These are phyloP conservation scores for Hermanozyma aechmeae DNA, from an alignment of 805 yeast genomes.

Conservation along the genomic window DNA sequence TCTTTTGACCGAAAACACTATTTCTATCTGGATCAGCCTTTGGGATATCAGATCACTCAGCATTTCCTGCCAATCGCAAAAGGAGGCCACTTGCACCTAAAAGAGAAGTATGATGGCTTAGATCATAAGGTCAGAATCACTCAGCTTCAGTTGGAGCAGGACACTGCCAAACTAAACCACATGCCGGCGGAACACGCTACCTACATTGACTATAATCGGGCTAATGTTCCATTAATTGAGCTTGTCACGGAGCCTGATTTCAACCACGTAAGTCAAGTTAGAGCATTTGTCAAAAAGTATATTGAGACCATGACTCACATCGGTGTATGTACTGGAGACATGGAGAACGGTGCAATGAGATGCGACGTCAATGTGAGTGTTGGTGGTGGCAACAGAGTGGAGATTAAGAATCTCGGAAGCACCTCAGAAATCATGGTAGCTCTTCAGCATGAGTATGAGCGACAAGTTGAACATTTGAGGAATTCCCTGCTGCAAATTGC, in stretches of 20 bases:
- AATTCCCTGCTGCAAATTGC: constrained; percentile 13
- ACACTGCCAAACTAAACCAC: constrained; percentile 76
- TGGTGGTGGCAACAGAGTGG: constrained; percentile 64
- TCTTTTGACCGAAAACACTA: constrained; percentile 92
- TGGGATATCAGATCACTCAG: constrained; percentile 94
- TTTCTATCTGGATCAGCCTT: constrained; percentile 92
- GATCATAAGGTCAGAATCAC: constrained; percentile 45
- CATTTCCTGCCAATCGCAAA: constrained; percentile 70
- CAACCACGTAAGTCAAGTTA: constrained; percentile 53
- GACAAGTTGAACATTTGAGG: constrained; percentile 52
- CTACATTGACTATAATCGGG: constrained; percentile 71
- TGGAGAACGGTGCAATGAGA: constrained; percentile 91
- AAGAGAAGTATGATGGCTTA: constrained; percentile 44
- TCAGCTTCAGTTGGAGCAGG: constrained; percentile 91
- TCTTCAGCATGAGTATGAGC: constrained; percentile 55
- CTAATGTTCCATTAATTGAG: constrained; percentile 82
- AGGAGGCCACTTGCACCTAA: constrained; percentile 49
- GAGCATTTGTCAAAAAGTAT: constrained; percentile 71
- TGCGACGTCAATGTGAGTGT: constrained; percentile 92
- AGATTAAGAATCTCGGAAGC: constrained; percentile 82
- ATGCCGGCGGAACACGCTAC: constrained; percentile 25
- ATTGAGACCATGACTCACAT: constrained; percentile 62
- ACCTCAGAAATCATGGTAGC: constrained; percentile 75
- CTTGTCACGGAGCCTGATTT: constrained; percentile 89
- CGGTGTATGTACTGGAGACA: constrained; percentile 76